Base-by-base conservation (phyloP, 1,284 basidiomycete genomes). In the Leccinum fallax region DNA sequence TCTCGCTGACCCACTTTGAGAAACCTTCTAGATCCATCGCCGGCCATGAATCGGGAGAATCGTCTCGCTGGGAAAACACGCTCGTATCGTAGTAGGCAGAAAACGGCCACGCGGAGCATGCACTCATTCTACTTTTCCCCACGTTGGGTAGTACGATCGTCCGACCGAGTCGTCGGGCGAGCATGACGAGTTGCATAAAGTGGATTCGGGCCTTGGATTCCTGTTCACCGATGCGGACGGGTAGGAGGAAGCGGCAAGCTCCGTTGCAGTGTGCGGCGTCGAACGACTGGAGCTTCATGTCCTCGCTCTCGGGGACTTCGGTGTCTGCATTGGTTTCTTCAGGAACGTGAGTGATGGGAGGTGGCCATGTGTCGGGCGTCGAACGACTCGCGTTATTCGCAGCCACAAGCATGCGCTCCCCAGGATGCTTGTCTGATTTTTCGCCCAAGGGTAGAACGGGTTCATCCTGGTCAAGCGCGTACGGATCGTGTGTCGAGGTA, bases 151-250 rank as follows among this genome's bases (percentile, higher is more conserved):
- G 19, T 11, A 43, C 46, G 11, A 49, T 15, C 21, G 13, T 49
- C 46, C 21, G 46, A 61, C 80, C 77, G 26, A 86, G 76, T 13
- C 61, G 65, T 46, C 68, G 66, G 0, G 83, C 80, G 7, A 85
- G 77, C 10, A 70, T 66, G 3, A 77, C 59, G 59, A 85, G 72
- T 62, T 84, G 80, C 13, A 73, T 61, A 9, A 86, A 69, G 66
- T 85, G 83, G 3, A 78, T 67, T 13, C 81, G 78, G 2, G 81
- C 79, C 63, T 82, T 81, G 53, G 82, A 81, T 65, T 83, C 81
- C 61, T 81, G 81, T 69, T 83, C 83, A 15, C 76, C 74, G 36
- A 85, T 74, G 6, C 78, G 77, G 13, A 80, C 68, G 0, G 81
- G 81, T 32, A 85, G 73, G 30, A 85, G 77, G 63, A 84, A 80